phyloP scores from a whole-genome alignment of 257 asterid species.

The Marsdenia floribunda region DNA sequence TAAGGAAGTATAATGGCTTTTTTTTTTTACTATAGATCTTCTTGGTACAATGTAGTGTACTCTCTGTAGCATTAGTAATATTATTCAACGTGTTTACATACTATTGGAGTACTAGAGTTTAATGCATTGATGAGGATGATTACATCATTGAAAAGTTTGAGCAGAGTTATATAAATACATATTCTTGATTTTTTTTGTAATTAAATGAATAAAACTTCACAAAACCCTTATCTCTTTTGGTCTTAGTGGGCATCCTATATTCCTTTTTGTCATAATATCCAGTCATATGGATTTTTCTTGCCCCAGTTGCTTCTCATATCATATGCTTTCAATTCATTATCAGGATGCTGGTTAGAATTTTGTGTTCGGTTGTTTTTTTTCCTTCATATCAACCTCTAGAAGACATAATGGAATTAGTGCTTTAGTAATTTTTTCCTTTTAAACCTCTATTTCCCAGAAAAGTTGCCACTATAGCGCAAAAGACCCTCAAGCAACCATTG shows the following conservation, averaged over 20 bases:
- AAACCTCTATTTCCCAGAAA: slow-evolving; percentile 37
- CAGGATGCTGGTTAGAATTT: neutral
- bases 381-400: neutral
- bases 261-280: neutral
- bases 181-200: neutral
- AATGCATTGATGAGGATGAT: no score
- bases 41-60: neutral
- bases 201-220: neutral
- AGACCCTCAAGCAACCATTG: slow-evolving; percentile 41
- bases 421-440: neutral
- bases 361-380: neutral
- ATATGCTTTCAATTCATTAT: neutral
- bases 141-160: no score
- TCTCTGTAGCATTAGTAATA: neutral
- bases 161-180: neutral
- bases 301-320: neutral
- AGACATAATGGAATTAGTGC: neutral
- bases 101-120: neutral
- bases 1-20: neutral
- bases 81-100: neutral
- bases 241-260: neutral
- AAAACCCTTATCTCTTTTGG: neutral
- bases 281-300: neutral
- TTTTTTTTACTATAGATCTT: neutral
- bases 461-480: slow-evolving; percentile 33